These are phyloP conservation scores for Gossypium bickii DNA, from an alignment of 345 rosid species.

Conservation along the genomic window DNA sequence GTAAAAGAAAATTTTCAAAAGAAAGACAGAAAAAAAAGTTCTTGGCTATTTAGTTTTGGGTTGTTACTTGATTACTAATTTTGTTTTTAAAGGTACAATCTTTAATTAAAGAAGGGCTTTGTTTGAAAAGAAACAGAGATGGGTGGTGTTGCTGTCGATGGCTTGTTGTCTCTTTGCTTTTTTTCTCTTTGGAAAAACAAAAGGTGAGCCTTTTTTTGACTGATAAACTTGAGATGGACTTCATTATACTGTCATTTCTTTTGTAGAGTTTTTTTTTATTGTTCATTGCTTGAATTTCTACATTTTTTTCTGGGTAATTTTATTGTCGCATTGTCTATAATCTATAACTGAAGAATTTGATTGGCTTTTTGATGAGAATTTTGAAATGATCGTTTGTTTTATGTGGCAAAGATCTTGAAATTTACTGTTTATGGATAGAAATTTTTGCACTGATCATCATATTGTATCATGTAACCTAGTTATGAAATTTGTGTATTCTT, in stretches of 20 bases:
- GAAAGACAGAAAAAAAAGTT: not conserved
- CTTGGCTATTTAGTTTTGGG: constrained; percentile 17
- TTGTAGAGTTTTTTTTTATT: not conserved
- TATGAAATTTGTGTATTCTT: not conserved
- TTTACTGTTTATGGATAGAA: not conserved
- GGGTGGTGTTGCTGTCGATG: constrained; percentile 20
- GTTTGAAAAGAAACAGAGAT: constrained; percentile 17
- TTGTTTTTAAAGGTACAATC: constrained; percentile 5
- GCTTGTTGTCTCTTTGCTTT: constrained; percentile 25
- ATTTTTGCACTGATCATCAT: not conserved
- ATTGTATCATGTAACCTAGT: not conserved
- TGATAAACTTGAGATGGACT: constrained; percentile 8
- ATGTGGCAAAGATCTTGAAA: constrained; percentile 3
- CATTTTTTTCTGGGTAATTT: not conserved
- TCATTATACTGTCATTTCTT: not conserved
- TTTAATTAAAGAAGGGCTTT: constrained; percentile 10
- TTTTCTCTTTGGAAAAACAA: constrained; percentile 30
- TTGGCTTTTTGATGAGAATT: constrained; percentile 2
- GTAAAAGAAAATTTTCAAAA: not conserved
- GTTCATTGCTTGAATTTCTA: not conserved
- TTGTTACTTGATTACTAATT: constrained; percentile 14
- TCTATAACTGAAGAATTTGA: constrained; percentile 5
- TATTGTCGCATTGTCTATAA: not conserved
- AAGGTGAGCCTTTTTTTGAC: constrained; percentile 26
- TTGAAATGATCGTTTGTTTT: constrained; percentile 16